A percentile compares a stretch with the other conserved stretches of the same genome.
Evolutionary conservation across 164 flowering plant species (phyloP).

Genomic region (Annona cherimola): DNA sequence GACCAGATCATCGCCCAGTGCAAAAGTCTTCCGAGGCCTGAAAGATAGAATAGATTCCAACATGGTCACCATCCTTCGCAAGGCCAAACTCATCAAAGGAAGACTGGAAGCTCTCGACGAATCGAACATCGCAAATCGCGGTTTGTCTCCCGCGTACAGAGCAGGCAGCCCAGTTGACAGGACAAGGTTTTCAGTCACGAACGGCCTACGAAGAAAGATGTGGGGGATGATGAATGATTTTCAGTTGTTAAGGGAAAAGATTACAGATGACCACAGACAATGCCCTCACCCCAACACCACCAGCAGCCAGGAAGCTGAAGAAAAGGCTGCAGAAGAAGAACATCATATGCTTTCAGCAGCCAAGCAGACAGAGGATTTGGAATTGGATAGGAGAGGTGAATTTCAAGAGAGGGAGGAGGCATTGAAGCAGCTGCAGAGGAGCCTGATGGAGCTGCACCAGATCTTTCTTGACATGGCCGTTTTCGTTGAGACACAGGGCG

Average conservation of each 20-base stretch:
- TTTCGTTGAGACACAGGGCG: slow-evolving; percentile 69
- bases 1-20: slow-evolving; percentile 53
- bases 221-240: slow-evolving; percentile 64
- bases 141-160: slow-evolving; percentile 18
- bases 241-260: slow-evolving; percentile 45
- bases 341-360: slow-evolving; percentile 40
- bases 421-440: slow-evolving; percentile 56
- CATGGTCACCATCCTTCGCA: slow-evolving; percentile 47
- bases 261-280: slow-evolving; percentile 48
- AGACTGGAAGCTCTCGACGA: slow-evolving; percentile 52
- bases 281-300: slow-evolving; percentile 44
- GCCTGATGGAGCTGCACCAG: slow-evolving; percentile 64
- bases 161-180: slow-evolving; percentile 59
- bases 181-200: slow-evolving; percentile 51
- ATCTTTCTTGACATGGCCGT: slow-evolving; percentile 87
- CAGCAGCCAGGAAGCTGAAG: slow-evolving; percentile 22
- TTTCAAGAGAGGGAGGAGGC: slow-evolving; percentile 58
- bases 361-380: slow-evolving; percentile 29
- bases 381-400: slow-evolving; percentile 30
- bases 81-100: slow-evolving; percentile 49
- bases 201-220: slow-evolving; percentile 53
- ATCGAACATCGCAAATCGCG: slow-evolving; percentile 41
- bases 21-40: slow-evolving; percentile 58
- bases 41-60: slow-evolving; percentile 72
- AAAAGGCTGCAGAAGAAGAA: slow-evolving; percentile 36